Percentiles rank a stretch among this genome's conserved stretches.
Conservation (phyloP, 495 filamentous ascomycete genomes). For the Lophiotrema nucula region DNA sequence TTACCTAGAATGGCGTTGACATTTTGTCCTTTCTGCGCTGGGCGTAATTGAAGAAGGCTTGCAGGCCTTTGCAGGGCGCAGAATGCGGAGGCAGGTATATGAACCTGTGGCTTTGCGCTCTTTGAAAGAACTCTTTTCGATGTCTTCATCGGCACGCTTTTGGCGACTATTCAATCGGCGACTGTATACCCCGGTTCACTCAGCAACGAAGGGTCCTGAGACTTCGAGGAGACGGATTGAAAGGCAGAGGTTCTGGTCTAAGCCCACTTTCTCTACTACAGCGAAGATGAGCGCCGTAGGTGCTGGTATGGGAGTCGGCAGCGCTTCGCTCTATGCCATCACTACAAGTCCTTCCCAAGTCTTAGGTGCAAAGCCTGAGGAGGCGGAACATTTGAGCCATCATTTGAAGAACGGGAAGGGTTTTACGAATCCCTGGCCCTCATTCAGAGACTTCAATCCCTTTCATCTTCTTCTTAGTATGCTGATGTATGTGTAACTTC, state of each 20-base stretch:
- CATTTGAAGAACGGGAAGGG: constrained; percentile 57
- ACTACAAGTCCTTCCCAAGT: constrained; percentile 48
- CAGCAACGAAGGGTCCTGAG: too few relatives aligned
- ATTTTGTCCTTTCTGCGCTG: too few relatives aligned
- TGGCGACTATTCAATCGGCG: too few relatives aligned
- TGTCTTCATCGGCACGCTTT: too few relatives aligned
- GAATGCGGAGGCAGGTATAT: too few relatives aligned
- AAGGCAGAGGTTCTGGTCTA: neutral
- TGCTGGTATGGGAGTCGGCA: neutral
- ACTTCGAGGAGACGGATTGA: neutral
- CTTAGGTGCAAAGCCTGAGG: constrained; percentile 51
- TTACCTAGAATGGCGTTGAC: too few relatives aligned
- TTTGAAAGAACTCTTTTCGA: too few relatives aligned
- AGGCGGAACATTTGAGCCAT: constrained; percentile 55
- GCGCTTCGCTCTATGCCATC: constrained; percentile 54
- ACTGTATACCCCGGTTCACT: too few relatives aligned
- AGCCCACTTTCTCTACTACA: neutral
- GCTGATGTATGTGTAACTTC: neutral
- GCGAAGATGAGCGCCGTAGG: constrained; percentile 24
- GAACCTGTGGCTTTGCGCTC: too few relatives aligned
- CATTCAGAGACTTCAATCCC: constrained; percentile 30
- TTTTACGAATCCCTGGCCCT: constrained; percentile 58
- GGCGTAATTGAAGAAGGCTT: too few relatives aligned
- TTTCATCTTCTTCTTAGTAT: neutral
- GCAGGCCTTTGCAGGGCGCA: too few relatives aligned